phyloP scores from a whole-genome alignment of 495 filamentous ascomycete species.

The Aspergillus leporis region DNA sequence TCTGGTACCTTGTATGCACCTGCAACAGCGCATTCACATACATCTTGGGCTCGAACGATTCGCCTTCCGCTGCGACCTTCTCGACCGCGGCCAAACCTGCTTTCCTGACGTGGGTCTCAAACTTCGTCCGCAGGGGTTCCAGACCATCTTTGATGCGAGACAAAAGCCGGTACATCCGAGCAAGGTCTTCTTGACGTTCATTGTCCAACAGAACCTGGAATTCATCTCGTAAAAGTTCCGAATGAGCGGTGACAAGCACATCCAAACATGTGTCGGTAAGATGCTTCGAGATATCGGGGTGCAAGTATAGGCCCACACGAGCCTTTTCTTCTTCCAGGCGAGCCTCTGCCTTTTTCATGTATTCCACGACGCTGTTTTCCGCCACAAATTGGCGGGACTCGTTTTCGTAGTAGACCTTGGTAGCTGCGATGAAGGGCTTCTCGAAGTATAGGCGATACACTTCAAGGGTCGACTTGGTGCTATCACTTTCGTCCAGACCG shows the following conservation, averaged over 20 bases:
- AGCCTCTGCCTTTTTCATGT: conserved; percentile 98
- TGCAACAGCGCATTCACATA: conserved; percentile 95
- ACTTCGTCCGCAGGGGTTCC: conserved; percentile 83
- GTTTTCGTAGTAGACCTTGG: conserved; percentile 79
- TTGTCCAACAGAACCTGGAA: conserved; percentile 96
- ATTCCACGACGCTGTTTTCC: conserved; percentile 97
- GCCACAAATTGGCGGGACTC: conserved; percentile 93
- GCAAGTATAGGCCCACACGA: conserved; percentile 88
- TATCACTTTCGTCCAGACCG: conserved; percentile 90
- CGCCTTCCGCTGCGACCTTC: conserved; percentile 86
- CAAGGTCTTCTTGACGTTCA: conserved; percentile 91
- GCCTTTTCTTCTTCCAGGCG: conserved; percentile 93
- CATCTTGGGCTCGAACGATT: conserved; percentile 90
- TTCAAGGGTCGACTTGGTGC: conserved; percentile 89
- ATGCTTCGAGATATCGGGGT: conserved; percentile 78
- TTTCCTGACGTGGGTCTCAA: conserved; percentile 90
- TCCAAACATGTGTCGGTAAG: conserved; percentile 86
- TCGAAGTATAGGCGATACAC: conserved; percentile 94
- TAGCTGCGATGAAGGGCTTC: conserved; percentile 84
- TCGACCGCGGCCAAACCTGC: conserved; percentile 85
- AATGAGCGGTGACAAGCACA: conserved; percentile 87
- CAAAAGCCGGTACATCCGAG: conserved; percentile 92
- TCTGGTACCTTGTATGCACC: conserved; percentile 89
- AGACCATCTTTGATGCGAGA: conserved; percentile 89
- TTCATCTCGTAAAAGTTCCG: conserved; percentile 80